Evolutionary conservation across 2,329 filamentous ascomycete genomes (phyloP), one percentile per base, ranked within the genome.

Genomic region (Alternaria dauci): DNA sequence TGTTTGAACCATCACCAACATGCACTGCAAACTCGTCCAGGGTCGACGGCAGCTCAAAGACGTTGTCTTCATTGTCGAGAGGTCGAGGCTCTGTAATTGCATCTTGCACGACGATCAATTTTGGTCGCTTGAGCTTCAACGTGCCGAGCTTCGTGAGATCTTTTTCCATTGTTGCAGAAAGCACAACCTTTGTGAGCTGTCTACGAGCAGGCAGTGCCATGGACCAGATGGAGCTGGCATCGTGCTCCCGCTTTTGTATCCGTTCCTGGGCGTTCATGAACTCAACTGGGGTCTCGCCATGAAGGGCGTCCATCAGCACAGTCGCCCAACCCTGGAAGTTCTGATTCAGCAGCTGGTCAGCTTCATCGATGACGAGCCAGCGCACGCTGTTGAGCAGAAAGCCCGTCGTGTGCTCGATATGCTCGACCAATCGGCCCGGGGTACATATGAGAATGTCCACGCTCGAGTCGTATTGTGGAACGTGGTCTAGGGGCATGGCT

Each of bases 341-440:
- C 76, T 98, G 92, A 43, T 94, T 91, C 6, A 98, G 85, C 12
- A 98, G 82, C 74, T 95, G 93, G 78, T 98, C 94, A 11, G 94
- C 95, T 79, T 98, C 94, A 71, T 98, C 94, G 46, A 97, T 91
- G 3, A 97, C 87, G 0, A 98, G 83, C 93, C 94, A 98, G 62
- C 91, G 87, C 5, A 97, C 83, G 73, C 91, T 85, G 58, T 91
- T 87, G 23, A 98, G 83, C 0, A 85, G 87, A 76, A 98, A 97
- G 0, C 93, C 93, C 3, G 88, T 87, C 0, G 94, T 98, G 61
- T 89, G 89, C 65, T 90, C 89, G 52, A 97, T 85, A 77, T 98
- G 94, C 71, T 98, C 94, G 4, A 98, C 93, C 1, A 98, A 86
- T 64, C 94, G 88, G 61, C 95, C 95, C 0, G 94, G 94, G 0